These are phyloP conservation scores for Metschnikowia corniflorae DNA, from an alignment of 805 yeast genomes.

Conservation along the genomic window DNA sequence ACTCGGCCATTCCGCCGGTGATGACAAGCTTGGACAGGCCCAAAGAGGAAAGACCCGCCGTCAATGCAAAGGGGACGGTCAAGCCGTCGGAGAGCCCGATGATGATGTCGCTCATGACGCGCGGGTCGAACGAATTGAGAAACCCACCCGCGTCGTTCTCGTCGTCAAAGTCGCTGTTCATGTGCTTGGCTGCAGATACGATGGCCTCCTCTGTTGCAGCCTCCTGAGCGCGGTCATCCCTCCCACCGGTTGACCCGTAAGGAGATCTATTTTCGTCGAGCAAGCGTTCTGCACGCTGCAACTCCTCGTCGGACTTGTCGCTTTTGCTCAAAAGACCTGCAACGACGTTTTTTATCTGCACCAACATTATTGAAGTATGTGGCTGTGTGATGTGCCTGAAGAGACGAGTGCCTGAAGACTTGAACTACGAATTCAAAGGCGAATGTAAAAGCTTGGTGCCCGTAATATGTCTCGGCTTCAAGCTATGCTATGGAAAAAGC, in stretches of 20 bases:
- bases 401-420: too few species aligned
- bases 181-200: constrained; percentile 27
- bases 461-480: too few species aligned
- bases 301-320: constrained; percentile 24
- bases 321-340: constrained; percentile 22
- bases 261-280: constrained; percentile 33
- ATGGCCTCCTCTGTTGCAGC: constrained; percentile 37
- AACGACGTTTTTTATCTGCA: constrained; percentile 32
- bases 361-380: constrained; percentile 12
- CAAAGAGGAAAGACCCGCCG: constrained; percentile 89
- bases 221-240: constrained; percentile 35
- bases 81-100: constrained; percentile 94
- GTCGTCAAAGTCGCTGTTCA: constrained; percentile 21
- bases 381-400: too few species aligned
- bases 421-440: too few species aligned
- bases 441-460: too few species aligned
- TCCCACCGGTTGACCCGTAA: constrained; percentile 32
- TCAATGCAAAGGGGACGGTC: constrained; percentile 97
- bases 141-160: constrained; percentile 25
- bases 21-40: constrained; percentile 89
- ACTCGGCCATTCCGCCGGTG: constrained; percentile 97
- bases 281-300: constrained; percentile 28
- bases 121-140: constrained; percentile 68
- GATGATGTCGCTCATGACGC: constrained; percentile 89
- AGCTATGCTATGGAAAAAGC: too few species aligned